Evolutionary conservation across 2,329 filamentous ascomycete genomes (phyloP), one percentile per base, ranked within the genome.

Genomic region (Clonostachys byssicola): DNA sequence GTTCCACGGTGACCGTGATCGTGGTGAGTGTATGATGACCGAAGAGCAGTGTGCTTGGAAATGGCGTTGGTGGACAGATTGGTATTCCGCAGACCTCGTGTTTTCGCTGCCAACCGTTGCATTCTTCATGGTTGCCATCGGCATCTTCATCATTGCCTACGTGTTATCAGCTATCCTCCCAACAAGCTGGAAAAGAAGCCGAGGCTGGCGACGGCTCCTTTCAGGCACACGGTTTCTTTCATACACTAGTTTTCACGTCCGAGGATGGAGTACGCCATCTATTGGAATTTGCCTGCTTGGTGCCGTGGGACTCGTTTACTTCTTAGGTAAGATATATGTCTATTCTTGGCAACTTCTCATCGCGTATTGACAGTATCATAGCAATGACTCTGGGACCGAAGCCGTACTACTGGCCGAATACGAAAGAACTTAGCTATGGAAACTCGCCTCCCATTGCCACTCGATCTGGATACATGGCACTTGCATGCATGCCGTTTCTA

Each of bases 401-500:
- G 23, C 77, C 78, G 0, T 81, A 80, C 58, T 81, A 81, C 64
- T 81, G 77, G 77, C 72, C 75, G 1, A 72, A 68, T 43, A 43
- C 47, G 10, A 36, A 38, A n/a, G 56, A 59, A 8, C 49, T 66
- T 5, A 61, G 55, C 33, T 80, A 68, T 52, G 78, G 76, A 9
- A 61, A 64, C 56, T 78, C 75, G 30, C 77, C 77, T 12, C 77
- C 77, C 0, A 65, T 81, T 18, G 77, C 74, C 2, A 78, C 75
- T 0, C 60, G 77, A 17, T 55, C 74, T 0, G 77, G 77, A 3
- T 80, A 71, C 67, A 71, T 81, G 66, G 67, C 75, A 2, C 56
- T 80, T 17, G 77, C 61, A 0, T 70, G 75, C 44, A 49, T 80
- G 50, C 77, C 77, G 2, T 78, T 80, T 52, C 60, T 80, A 36